Conservation (phyloP, 179 eudicot genomes). For the Spergularia azorica region DNA sequence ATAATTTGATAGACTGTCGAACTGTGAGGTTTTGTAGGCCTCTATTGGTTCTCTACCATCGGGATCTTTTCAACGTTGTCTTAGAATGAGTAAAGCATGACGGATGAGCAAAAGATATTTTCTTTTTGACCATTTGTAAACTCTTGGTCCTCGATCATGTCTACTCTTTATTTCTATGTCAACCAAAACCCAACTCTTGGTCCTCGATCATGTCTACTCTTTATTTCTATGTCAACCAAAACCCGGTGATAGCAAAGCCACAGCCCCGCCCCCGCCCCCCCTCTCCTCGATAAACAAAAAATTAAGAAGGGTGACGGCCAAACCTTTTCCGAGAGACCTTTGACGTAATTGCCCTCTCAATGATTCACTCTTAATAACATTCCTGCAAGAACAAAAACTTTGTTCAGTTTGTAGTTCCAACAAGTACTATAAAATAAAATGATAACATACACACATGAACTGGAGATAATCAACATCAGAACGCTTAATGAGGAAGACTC, state of each 20-base stretch:
- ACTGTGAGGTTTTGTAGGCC: background rate
- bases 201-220: too few relatives aligned
- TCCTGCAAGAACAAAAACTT: conserved; percentile 48
- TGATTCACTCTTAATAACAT: conserved; percentile 50
- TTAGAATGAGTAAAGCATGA: too few relatives aligned
- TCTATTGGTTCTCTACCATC: background rate
- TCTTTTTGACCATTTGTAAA: too few relatives aligned
- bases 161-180: too few relatives aligned
- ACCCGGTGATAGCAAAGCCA: background rate
- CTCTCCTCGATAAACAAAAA: background rate
- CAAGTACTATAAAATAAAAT: background rate
- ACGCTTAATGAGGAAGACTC: background rate
- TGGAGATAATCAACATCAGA: background rate
- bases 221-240: too few relatives aligned
- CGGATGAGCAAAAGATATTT: too few relatives aligned
- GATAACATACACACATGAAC: background rate
- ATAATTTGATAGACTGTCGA: background rate
- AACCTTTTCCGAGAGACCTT: conserved; percentile 57
- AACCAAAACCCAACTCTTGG: too few relatives aligned
- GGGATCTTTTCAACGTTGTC: too few relatives aligned
- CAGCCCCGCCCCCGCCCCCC: background rate
- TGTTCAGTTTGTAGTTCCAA: background rate
- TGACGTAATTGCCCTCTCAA: conserved; percentile 58
- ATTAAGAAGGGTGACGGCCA: background rate
- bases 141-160: too few relatives aligned